These are phyloP conservation scores for Pseudogymnoascus sp. DNA, from an alignment of 2,329 filamentous ascomycete genomes.

Conservation along the genomic window DNA sequence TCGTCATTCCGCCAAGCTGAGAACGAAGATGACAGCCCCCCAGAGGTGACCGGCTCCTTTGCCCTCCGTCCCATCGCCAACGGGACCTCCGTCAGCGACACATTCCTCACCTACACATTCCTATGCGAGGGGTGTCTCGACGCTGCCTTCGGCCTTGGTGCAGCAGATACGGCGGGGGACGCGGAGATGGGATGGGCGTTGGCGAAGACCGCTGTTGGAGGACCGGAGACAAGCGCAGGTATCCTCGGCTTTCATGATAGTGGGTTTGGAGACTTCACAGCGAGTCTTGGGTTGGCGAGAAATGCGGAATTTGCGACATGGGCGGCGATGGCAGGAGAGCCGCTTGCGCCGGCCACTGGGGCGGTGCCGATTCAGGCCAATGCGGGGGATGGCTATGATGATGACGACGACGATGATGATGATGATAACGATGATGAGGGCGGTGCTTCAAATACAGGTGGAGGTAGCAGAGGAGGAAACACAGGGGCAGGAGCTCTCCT, in stretches of 20 bases:
- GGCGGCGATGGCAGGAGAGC: conserved; percentile 13
- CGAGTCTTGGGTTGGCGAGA: conserved; percentile 13
- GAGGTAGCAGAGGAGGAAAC: not conserved
- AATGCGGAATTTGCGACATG: conserved; percentile 15
- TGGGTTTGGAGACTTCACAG: conserved; percentile 19
- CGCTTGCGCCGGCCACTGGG: not conserved
- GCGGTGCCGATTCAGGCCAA: not conserved
- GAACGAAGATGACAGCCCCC: conserved; percentile 34
- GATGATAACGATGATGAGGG: not conserved
- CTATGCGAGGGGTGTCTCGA: conserved; percentile 34
- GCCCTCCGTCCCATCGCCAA: conserved; percentile 33
- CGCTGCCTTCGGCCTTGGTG: conserved; percentile 23
- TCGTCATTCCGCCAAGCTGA: conserved; percentile 37
- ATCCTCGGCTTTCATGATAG: conserved; percentile 27
- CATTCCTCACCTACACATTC: conserved; percentile 39
- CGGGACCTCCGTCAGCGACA: conserved; percentile 36
- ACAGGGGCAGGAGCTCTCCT: not conserved
- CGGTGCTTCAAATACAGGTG: not conserved
- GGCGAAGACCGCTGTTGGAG: conserved; percentile 20
- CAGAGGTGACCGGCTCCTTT: conserved; percentile 36
- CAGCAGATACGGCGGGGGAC: conserved; percentile 18
- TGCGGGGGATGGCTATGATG: not conserved
- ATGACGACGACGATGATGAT: not conserved
- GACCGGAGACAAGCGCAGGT: conserved; percentile 20
- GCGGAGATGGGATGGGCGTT: conserved; percentile 33